Conservation (phyloP, 768 basidiomycete genomes). For the Russula olivacea region DNA sequence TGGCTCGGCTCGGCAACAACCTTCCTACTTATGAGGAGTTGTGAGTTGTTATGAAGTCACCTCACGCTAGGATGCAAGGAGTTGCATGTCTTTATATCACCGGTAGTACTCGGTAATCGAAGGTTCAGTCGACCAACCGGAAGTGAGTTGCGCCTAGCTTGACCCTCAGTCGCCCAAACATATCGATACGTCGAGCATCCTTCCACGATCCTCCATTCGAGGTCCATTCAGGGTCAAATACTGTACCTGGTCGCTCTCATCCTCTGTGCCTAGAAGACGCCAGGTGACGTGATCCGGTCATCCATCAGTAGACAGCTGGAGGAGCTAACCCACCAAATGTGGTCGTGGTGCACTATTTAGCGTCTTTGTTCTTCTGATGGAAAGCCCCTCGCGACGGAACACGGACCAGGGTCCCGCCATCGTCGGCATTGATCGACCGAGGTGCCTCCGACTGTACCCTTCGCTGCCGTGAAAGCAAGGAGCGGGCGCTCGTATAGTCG, state of each 20-base stretch:
- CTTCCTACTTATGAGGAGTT: neutral
- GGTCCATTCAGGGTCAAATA: neutral
- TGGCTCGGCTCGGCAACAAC: neutral
- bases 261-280: neutral
- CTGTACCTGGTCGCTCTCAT: neutral
- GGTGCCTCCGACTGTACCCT: neutral
- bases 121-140: neutral
- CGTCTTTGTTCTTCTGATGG: slow-evolving; percentile 8
- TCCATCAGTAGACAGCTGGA: neutral
- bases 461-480: neutral
- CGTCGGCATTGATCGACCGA: slow-evolving; percentile 10
- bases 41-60: too few relatives aligned
- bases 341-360: neutral
- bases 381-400: neutral
- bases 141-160: neutral
- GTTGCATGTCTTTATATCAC: neutral
- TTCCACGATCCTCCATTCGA: neutral
- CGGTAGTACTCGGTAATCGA: neutral
- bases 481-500: neutral
- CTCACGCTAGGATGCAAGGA: neutral
- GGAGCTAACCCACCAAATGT: neutral
- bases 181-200: neutral
- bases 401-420: too few relatives aligned
- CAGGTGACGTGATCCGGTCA: neutral
- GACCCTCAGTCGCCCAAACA: neutral